These are phyloP conservation scores for Alliaria petiolata DNA, from an alignment of 345 rosid species.

Conservation along the genomic window DNA sequence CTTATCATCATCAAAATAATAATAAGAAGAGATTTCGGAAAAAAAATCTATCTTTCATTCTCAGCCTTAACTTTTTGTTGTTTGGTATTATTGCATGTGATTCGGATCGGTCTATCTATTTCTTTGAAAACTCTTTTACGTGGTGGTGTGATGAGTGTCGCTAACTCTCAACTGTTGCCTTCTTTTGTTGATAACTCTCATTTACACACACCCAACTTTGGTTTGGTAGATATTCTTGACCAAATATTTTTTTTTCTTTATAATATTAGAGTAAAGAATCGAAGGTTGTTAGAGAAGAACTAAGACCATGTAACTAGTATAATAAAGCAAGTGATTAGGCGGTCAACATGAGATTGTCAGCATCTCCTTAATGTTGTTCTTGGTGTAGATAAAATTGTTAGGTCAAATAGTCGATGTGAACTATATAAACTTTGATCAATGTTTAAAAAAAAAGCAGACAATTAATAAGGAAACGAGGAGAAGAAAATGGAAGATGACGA, in stretches of 20 bases:
- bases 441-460: not conserved
- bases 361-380: not conserved
- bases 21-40: constrained; percentile 6
- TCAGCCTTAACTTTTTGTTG: constrained; percentile 30
- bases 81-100: constrained; percentile 38
- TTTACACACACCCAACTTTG: constrained; percentile 12
- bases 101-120: constrained; percentile 32
- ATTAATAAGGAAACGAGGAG: not conserved
- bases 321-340: not conserved
- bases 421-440: constrained; percentile 9
- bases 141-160: constrained; percentile 13
- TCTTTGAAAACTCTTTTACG: constrained; percentile 15
- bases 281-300: constrained; percentile 1
- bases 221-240: constrained; percentile 15
- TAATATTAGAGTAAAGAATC: not conserved
- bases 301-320: not conserved
- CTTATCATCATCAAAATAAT: not conserved
- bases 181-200: constrained; percentile 14
- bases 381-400: constrained; percentile 16
- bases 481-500: constrained; percentile 34
- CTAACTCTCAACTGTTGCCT: constrained; percentile 28
- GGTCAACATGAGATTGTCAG: constrained; percentile 13
- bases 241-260: not conserved
- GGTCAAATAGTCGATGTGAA: constrained; percentile 29
- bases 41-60: constrained; percentile 14